Evolutionary conservation across 768 basidiomycete genomes (phyloP), one percentile per base, ranked within the genome.

Genomic region (Boletus tylopilopsis): DNA sequence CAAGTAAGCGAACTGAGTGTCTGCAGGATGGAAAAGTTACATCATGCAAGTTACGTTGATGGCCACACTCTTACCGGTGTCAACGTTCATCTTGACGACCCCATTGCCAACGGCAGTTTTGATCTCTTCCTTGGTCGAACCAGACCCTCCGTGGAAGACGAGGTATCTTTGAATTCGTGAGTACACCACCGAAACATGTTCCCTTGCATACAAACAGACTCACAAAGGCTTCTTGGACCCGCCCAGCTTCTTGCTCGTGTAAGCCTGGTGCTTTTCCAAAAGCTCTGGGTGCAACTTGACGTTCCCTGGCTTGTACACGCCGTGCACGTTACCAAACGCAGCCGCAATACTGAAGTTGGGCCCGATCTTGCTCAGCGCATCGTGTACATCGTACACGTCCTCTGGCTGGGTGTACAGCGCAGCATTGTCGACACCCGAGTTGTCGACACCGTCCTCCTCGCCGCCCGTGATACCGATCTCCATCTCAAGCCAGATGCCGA

Each of bases 391-490:
- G 62, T 76, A 95, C 62, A 99, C 84, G 60, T 99, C 95, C 61
- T 92, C 87, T 33, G 96, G 94, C 71, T 99, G 96, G 23, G 96
- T 99, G 80, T 99, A 99, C 63, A 98, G 77, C 51, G 81, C 80
- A 39, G 85, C 76, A 73, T 98, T 99, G 75, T 99, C 96, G 54
- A 93, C 93, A 35, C 77, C 83, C 39, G 92, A 87, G 80, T 99
- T 99, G 75, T 99, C 95, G 42, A 99, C 96, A 67, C 96, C 95
- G 65, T 98, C 96, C 70, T 99, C 96, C 71, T 99, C 96, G 62
- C 96, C 96, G 64, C 96, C 96, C 43, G 96, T 99, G 73, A 99
- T 98, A 64, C 96, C 96, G 68, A 99, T 99, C 74, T 99, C 96
- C 96, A 99, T 99, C 81, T 99, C 96, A 69, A 99, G 91, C 92